Conservation (phyloP, 2,329 filamentous ascomycete genomes). For the Calonectria multiphialidica region DNA sequence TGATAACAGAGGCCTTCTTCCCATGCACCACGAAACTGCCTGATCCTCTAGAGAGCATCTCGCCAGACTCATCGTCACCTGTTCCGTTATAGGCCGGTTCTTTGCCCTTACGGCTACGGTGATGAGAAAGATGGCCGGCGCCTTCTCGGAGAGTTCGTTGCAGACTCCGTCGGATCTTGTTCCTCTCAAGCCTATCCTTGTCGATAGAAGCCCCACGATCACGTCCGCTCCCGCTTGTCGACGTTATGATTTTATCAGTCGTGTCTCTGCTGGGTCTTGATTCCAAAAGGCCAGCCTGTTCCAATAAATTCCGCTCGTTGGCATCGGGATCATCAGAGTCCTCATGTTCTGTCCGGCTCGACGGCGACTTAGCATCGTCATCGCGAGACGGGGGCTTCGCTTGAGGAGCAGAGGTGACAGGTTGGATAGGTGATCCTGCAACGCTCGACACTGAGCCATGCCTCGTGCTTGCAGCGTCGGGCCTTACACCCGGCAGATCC, state of each 20-base stretch:
- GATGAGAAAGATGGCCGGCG: constrained; percentile 73
- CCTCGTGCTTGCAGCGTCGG: constrained; percentile 40
- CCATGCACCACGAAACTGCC: constrained; percentile 97
- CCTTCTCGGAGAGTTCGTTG: constrained; percentile 91
- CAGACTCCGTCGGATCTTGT: constrained; percentile 84
- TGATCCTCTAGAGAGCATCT: constrained; percentile 80
- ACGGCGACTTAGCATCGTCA: constrained; percentile 29
- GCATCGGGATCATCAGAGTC: constrained; percentile 68
- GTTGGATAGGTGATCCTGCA: constrained; percentile 42
- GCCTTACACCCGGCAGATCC: constrained; percentile 38
- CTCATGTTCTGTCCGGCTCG: constrained; percentile 33
- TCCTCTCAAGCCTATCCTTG: constrained; percentile 67
- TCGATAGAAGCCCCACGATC: constrained; percentile 52
- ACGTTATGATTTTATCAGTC: constrained; percentile 51
- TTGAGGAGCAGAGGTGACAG: constrained; percentile 38
- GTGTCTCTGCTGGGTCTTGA: constrained; percentile 45
- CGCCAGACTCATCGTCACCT: constrained; percentile 57
- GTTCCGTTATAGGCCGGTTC: constrained; percentile 57
- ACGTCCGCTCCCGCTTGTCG: constrained; percentile 48
- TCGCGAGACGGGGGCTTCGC: constrained; percentile 36
- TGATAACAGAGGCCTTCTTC: constrained; percentile 97
- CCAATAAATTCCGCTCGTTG: constrained; percentile 75
- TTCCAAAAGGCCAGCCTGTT: constrained; percentile 75
- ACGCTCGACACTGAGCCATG: constrained; percentile 49
- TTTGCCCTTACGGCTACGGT: constrained; percentile 81